These are phyloP conservation scores for Didymella pinodella DNA, from an alignment of 2,329 filamentous ascomycete genomes.

Conservation along the genomic window DNA sequence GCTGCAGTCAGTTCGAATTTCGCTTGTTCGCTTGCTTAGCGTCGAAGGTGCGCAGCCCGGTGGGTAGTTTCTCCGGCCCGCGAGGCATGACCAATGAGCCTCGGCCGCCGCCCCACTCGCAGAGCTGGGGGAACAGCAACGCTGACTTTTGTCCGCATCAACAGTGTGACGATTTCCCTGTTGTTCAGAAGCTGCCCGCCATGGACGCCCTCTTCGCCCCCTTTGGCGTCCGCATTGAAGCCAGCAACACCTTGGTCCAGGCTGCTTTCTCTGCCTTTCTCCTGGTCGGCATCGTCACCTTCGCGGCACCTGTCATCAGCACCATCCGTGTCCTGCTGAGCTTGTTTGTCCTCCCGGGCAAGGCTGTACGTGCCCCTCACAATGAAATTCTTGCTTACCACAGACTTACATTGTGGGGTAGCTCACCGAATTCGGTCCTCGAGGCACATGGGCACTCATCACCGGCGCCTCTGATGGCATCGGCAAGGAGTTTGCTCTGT, in stretches of 20 bases:
- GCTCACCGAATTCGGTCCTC: slow-evolving; percentile 89
- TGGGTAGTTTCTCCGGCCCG: background rate
- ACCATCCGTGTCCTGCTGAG: slow-evolving; percentile 58
- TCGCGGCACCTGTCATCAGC: slow-evolving; percentile 52
- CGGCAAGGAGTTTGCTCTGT: slow-evolving; percentile 92
- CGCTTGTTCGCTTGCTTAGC: slow-evolving; percentile 1
- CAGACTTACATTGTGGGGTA: slow-evolving; percentile 14
- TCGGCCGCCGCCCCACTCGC: slow-evolving; percentile 19
- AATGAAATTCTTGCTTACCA: background rate
- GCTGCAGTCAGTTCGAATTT: slow-evolving; percentile 25
- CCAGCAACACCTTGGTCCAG: slow-evolving; percentile 38
- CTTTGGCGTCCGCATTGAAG: slow-evolving; percentile 46
- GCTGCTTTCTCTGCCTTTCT: slow-evolving; percentile 41
- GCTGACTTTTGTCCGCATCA: slow-evolving; percentile 4
- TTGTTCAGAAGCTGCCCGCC: slow-evolving; percentile 4
- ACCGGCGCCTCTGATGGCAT: slow-evolving; percentile 96
- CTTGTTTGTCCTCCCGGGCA: slow-evolving; percentile 59
- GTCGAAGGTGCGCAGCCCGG: background rate
- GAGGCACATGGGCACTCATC: slow-evolving; percentile 91
- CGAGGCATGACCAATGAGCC: slow-evolving; percentile 5
- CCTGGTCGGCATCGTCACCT: slow-evolving; percentile 41
- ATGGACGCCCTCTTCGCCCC: slow-evolving; percentile 23
- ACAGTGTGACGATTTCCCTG: slow-evolving; percentile 4
- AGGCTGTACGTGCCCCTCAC: slow-evolving; percentile 50
- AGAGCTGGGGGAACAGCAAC: slow-evolving; percentile 11